A percentile compares a stretch with the other conserved stretches of the same genome.
phyloP scores from a whole-genome alignment of 495 filamentous ascomycete species.

The Trypethelium eluteriae region DNA sequence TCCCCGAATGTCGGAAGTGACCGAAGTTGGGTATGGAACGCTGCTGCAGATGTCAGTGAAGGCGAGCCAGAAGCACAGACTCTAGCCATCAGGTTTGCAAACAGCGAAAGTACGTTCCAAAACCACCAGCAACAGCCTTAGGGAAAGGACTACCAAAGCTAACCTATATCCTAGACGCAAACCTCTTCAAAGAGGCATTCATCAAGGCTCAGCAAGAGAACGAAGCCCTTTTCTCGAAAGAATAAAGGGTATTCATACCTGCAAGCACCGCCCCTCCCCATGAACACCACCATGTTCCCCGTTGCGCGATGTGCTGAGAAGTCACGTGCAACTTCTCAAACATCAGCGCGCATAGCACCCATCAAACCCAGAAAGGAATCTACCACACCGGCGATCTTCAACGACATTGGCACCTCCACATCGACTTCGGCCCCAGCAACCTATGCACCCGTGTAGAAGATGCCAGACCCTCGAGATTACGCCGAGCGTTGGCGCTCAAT shows the following conservation, averaged over 20 bases:
- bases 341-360: not conserved
- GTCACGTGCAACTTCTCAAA: not conserved
- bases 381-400: not conserved
- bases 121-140: not conserved
- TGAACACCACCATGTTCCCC: not conserved
- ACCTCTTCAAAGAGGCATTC: constrained; percentile 95
- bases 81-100: constrained; percentile 94
- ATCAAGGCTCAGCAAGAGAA: constrained; percentile 97
- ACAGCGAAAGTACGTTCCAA: constrained; percentile 77
- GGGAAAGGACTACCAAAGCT: constrained; percentile 24
- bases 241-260: not conserved
- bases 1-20: constrained; percentile 95
- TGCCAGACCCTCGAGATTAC: not conserved
- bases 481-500: not conserved
- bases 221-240: constrained; percentile 60
- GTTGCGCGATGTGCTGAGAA: not conserved
- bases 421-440: not conserved
- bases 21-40: constrained; percentile 99
- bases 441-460: not conserved
- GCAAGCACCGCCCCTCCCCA: not conserved
- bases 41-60: constrained; percentile 93
- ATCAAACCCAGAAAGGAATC: not conserved
- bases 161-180: constrained; percentile 62
- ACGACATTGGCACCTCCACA: not conserved
- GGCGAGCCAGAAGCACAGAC: constrained; percentile 95